Base-by-base conservation (phyloP, 148 eudicot genomes). In the Vaccinium corymbosum region DNA sequence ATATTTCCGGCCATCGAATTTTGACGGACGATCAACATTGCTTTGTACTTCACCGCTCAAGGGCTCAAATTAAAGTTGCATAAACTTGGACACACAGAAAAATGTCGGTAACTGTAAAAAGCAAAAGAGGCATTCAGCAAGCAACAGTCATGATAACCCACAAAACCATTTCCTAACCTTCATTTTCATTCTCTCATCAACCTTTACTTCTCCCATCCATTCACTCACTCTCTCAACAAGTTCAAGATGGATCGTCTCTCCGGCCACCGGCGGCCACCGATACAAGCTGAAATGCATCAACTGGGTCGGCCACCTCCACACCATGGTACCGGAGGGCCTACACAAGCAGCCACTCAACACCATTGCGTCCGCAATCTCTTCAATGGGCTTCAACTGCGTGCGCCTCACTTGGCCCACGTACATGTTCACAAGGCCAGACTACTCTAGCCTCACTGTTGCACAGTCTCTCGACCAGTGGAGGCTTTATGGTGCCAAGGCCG, bases 331-430 rank as follows among this genome's bases (percentile, higher is more conserved):
- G 0, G 93, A 91, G 61, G 93, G 93, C 61, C 87, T 91, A 0
- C 53, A 89, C 57, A 87, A 89, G 80, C 83, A 89, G 81, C 90
- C 93, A 19, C 10, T 88, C 49, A 82, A 48, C 8, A 8, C 75
- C 35, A 91, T 88, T 6, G 89, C 83, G 2, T 27, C n/a, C 10
- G 52, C 25, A 4, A 57, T 87, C 2, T 27, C 76, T 9, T 25
- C 75, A n/a, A 74, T 64, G 62, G 91, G 91, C 3, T 91, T 89
- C 80, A 91, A 91, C 64, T 91, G 93, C n/a, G 91, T 91, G 17
- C 83, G 93, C 6, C 85, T 91, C 84, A 91, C 91, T 0, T 91
- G 89, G 88, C 86, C 93, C 16, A 85, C 83, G 0, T 81, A 82
- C 19, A 89, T 91, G 91, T 88, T 84, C 88, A 91, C 91, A 0